Base-by-base conservation (phyloP, 169 alveolate species). In the Fabrea salina region DNA sequence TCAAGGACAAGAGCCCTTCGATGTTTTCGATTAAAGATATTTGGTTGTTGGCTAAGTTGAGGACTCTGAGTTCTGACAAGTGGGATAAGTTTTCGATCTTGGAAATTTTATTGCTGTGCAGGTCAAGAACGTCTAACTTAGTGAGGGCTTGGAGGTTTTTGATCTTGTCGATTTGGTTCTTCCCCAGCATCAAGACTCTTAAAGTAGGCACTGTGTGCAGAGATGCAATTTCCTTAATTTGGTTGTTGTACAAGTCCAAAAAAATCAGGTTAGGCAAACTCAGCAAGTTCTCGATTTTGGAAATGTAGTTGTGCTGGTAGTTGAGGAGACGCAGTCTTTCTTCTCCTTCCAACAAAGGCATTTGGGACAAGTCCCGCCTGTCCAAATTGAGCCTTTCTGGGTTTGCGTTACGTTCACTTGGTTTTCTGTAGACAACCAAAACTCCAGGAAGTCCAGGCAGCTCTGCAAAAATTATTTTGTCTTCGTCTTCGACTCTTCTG, bases 331-430 rank as follows among this genome's bases (percentile, higher is more conserved):
- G 83, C 39, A 93, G 79, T 72, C 80, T 91, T 77, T 93, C 97
- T 75, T 93, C 97, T 3, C 96, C 97, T 79, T 93, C 97, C 37
- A 93, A 82, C 43, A 93, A 74, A 16, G 97, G 97, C 75, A 93
- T 87, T 67, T 93, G 97, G 11, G 93, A 82, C 25, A 93, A 80
- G 47, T 93, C 97, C 70, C 89, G 67, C 56, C 82, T 87, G 82
- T 91, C 93, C 19, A 93, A 76, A 70, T 84, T 82, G 22, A 93
- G 90, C 80, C 91, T 84, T 61, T 91, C 95, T 33, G 86, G 87
- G 59, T 89, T 86, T 7, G 86, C 78, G 72, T 87, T 87, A 54
- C 97, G 58, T 71, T 88, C 94, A 51, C 87, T 81, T 33, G 95
- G 95, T 61, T 91, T 87, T 58, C 97, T 79, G 79, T 93, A 93